Conservation (phyloP, 2,329 filamentous ascomycete genomes). For the Ceratocystis smalleyi region DNA sequence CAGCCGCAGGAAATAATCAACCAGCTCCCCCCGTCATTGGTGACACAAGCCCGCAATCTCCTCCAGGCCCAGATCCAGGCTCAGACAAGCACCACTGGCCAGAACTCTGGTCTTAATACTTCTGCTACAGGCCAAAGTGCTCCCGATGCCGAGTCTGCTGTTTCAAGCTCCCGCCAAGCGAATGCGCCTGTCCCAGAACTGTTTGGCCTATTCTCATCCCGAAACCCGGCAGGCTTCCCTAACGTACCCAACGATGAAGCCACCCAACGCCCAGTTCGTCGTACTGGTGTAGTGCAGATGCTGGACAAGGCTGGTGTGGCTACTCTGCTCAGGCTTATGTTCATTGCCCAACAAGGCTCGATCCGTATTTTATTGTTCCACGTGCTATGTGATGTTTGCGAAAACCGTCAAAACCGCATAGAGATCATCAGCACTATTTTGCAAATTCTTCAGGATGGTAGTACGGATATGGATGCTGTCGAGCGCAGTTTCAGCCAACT, state of each 20-base stretch:
- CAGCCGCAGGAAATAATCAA: constrained; percentile 79
- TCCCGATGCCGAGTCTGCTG: neutral
- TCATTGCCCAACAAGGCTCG: constrained; percentile 80
- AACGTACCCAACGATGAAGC: neutral
- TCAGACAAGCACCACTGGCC: neutral
- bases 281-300: constrained; percentile 74
- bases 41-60: constrained; percentile 68
- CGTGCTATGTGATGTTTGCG: constrained; percentile 79
- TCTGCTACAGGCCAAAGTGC: neutral
- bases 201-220: neutral
- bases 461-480: constrained; percentile 78
- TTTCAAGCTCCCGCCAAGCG: neutral
- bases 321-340: constrained; percentile 95
- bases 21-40: constrained; percentile 69
- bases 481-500: constrained; percentile 91
- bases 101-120: neutral
- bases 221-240: neutral
- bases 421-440: constrained; percentile 88
- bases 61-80: constrained; percentile 14
- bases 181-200: neutral
- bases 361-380: constrained; percentile 71
- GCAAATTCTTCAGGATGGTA: constrained; percentile 89
- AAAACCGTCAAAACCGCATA: constrained; percentile 88
- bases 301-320: constrained; percentile 90
- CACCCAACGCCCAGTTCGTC: constrained; percentile 29